A percentile compares a stretch with the other conserved stretches of the same genome.
These are phyloP conservation scores for Klebsormidium nitens DNA, from an alignment of 139 green algal species.

Conservation along the genomic window DNA sequence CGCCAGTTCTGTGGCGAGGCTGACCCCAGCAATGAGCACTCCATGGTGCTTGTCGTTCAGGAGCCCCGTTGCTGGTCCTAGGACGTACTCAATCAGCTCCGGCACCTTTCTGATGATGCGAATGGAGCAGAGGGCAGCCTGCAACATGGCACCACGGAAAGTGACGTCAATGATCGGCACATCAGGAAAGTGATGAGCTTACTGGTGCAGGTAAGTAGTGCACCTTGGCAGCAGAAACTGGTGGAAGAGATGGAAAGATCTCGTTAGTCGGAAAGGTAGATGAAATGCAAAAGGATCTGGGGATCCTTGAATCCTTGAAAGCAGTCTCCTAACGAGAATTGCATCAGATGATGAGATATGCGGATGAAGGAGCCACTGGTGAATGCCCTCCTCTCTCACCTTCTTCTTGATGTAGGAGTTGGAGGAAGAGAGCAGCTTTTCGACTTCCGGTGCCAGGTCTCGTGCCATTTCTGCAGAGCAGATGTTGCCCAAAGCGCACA, in stretches of 20 bases:
- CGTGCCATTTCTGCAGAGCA: conserved; percentile 94
- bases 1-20: conserved; percentile 77
- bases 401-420: conserved; percentile 94
- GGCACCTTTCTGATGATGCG: conserved; percentile 85
- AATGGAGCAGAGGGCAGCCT: conserved; percentile 55
- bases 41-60: conserved; percentile 84
- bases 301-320: no score
- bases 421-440: conserved; percentile 63
- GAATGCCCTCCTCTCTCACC: no score
- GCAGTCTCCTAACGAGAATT: no score
- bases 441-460: conserved; percentile 90
- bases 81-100: conserved; percentile 82
- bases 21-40: conserved; percentile 71
- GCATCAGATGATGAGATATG: no score
- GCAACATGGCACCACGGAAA: neutral
- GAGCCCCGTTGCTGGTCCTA: conserved; percentile 61
- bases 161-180: no score
- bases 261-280: no score
- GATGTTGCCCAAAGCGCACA: conserved; percentile 94
- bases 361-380: no score
- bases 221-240: no score
- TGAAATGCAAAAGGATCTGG: no score
- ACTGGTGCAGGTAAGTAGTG: no score
- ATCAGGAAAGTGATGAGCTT: conserved; percentile 4
- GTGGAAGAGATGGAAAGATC: no score